phyloP scores from a whole-genome alignment of 305 asterid species.

The Petunia hybrid region DNA sequence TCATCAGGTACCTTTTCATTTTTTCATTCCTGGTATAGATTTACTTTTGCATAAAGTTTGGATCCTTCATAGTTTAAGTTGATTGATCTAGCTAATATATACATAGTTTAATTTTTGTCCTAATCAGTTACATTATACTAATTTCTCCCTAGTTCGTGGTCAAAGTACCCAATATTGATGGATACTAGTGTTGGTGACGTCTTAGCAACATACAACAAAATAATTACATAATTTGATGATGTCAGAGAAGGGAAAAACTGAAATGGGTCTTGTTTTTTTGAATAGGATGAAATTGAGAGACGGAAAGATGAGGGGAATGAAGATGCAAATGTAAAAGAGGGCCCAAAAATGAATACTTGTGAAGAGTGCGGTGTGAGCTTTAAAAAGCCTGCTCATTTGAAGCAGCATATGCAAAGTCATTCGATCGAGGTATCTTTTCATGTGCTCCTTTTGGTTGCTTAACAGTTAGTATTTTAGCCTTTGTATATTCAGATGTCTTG shows the following conservation, averaged over 20 bases:
- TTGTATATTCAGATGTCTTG: background rate
- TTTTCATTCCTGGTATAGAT: too few species aligned
- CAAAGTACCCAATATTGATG: too few species aligned
- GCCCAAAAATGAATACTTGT: conserved; percentile 55
- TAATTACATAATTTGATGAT: background rate
- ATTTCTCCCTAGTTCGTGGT: too few species aligned
- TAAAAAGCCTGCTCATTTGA: conserved; percentile 82
- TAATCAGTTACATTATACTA: too few species aligned
- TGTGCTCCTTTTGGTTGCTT: background rate
- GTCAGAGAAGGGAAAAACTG: background rate
- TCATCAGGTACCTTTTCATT: conserved; percentile 57
- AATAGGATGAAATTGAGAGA: conserved; percentile 56
- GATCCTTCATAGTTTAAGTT: too few species aligned
- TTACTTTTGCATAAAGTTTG: too few species aligned
- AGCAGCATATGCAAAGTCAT: conserved; percentile 95
- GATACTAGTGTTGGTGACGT: too few species aligned
- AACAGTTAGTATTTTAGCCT: background rate
- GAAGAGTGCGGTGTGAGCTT: conserved; percentile 75
- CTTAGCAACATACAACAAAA: too few species aligned
- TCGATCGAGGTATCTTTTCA: conserved; percentile 63
- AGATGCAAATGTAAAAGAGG: conserved; percentile 36
- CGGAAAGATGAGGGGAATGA: conserved; percentile 45
- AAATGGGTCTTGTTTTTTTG: background rate
- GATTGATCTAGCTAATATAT: too few species aligned
- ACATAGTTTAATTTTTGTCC: too few species aligned